A percentile compares a stretch with the other conserved stretches of the same genome.
phyloP scores from a whole-genome alignment of 768 basidiomycete species.

The Panellus pusillus region DNA sequence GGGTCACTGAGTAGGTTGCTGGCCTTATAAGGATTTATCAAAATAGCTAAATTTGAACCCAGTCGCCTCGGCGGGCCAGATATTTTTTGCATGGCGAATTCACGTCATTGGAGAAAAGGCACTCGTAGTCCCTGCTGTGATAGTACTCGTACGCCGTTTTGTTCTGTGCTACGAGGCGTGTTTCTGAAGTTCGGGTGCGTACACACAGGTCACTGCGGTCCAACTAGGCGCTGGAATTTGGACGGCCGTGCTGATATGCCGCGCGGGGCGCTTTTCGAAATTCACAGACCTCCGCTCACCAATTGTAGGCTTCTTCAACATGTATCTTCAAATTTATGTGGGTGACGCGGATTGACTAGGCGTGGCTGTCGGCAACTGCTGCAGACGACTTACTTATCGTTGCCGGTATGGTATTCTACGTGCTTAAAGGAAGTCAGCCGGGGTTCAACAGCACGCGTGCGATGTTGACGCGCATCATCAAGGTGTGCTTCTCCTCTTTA shows the following conservation, averaged over 20 bases:
- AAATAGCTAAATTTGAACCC: not conserved
- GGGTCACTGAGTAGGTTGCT: constrained; percentile 15
- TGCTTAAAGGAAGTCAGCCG: constrained; percentile 11
- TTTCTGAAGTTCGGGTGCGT: too few relatives aligned
- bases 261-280: not conserved
- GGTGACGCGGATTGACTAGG: constrained; percentile 5
- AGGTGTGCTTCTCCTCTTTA: not conserved
- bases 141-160: constrained; percentile 6
- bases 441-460: constrained; percentile 3
- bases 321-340: too few relatives aligned
- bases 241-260: constrained; percentile 1
- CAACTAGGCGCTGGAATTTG: constrained; percentile 6
- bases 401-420: constrained; percentile 22
- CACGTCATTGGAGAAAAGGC: constrained; percentile 15
- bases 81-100: constrained; percentile 26
- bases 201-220: not conserved
- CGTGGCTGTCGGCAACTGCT: constrained; percentile 25
- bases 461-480: constrained; percentile 3
- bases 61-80: constrained; percentile 24
- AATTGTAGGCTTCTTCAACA: not conserved
- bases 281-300: not conserved
- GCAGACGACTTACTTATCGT: constrained; percentile 26
- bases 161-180: not conserved
- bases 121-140: constrained; percentile 16
- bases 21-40: too few relatives aligned